Conservation (phyloP, 768 basidiomycete species). For the Atractiella rhizophila region DNA sequence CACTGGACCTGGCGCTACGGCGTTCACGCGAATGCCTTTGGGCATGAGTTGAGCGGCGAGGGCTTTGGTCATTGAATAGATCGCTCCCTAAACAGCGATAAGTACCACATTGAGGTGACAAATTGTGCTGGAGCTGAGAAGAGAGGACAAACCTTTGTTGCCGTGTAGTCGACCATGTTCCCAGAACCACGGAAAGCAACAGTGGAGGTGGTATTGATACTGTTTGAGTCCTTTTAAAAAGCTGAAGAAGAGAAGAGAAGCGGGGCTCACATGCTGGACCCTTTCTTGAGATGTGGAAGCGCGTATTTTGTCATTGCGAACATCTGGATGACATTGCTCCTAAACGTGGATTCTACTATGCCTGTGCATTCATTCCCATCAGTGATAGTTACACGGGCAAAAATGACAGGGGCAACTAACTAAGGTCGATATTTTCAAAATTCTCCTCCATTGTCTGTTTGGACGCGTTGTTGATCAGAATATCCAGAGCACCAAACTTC, state of each 20-base stretch:
- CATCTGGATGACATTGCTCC: constrained; percentile 36
- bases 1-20: constrained; percentile 32
- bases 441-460: constrained; percentile 28
- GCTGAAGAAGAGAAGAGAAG: too few species aligned
- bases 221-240: too few species aligned
- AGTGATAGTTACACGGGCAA: not conserved
- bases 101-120: not conserved
- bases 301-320: constrained; percentile 34
- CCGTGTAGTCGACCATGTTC: constrained; percentile 6
- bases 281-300: constrained; percentile 35
- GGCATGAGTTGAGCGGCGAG: constrained; percentile 31
- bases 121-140: too few species aligned
- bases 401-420: constrained; percentile 1
- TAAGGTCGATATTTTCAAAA: constrained; percentile 28
- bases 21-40: constrained; percentile 35
- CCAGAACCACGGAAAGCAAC: constrained; percentile 26
- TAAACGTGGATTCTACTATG: constrained; percentile 33
- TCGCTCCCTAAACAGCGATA: not conserved
- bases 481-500: constrained; percentile 28
- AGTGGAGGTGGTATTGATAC: constrained; percentile 38
- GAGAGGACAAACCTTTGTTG: not conserved
- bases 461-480: constrained; percentile 38
- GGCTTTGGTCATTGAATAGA: constrained; percentile 33
- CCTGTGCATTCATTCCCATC: constrained; percentile 21
- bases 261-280: constrained; percentile 33